Evolutionary conservation across 23 red algal species (phyloP).

Genomic region (Gracilaria domingensis): DNA sequence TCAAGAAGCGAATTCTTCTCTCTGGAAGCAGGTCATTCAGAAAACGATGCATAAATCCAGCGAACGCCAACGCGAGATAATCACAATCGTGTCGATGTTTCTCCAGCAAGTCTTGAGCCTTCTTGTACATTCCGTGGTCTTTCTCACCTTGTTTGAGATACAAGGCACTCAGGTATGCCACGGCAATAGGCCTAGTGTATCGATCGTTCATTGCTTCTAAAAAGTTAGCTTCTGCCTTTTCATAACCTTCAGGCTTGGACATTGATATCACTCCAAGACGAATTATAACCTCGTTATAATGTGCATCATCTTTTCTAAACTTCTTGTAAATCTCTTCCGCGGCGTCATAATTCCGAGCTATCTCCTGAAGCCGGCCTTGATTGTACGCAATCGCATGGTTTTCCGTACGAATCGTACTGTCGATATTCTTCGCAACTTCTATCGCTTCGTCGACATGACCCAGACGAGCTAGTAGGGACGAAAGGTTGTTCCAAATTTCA

Average conservation of each 20-base stretch:
- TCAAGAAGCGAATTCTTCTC: constrained; percentile 50
- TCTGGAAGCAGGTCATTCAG: constrained; percentile 63
- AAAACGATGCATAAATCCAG: constrained; percentile 67
- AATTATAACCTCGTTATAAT: constrained; percentile 54
- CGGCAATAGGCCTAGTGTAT: constrained; percentile 34
- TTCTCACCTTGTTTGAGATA: constrained; percentile 47
- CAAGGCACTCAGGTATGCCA: constrained; percentile 40
- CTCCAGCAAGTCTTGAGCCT: constrained; percentile 53
- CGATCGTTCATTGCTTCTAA: constrained; percentile 50
- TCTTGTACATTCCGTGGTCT: constrained; percentile 37
- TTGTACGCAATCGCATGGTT: constrained; percentile 56
- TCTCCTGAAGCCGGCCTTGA: constrained; percentile 44
- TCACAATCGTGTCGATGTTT: constrained; percentile 57
- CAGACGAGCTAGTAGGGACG: constrained; percentile 51
- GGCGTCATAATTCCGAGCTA: constrained; percentile 9
- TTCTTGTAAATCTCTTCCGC: constrained; percentile 40
- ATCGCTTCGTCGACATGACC: constrained; percentile 57
- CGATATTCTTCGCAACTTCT: constrained; percentile 41
- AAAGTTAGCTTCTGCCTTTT: constrained; percentile 58
- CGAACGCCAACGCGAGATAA: constrained; percentile 61
- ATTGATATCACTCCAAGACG: constrained; percentile 50
- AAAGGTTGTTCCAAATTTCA: constrained; percentile 71
- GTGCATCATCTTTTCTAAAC: constrained; percentile 47
- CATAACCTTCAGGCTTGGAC: constrained; percentile 26
- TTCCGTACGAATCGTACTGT: neutral